Evolutionary conservation across 129 eudicot species (phyloP), one percentile per base, ranked within the genome.

Genomic region (Helianthus tuberosus): DNA sequence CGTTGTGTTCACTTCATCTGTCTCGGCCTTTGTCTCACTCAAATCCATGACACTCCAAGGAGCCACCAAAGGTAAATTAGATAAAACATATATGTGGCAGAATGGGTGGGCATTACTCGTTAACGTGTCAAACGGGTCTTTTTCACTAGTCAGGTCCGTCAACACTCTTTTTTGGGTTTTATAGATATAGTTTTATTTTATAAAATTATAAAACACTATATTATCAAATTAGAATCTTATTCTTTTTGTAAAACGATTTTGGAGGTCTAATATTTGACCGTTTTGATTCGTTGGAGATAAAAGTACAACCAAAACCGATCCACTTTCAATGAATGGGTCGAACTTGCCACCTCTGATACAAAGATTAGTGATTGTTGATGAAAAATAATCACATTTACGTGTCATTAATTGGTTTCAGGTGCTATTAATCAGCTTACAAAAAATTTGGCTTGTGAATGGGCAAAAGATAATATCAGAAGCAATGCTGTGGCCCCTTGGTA

Each of bases 361-460:
- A 29, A 10, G 23, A 57, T 32, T 32, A 13, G 61, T 25, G 1
- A 9, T 14, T 48, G 43, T 66, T 60, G 17, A 66, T 47, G 27
- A 73, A 62, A 32, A 2, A 3, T 2, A 52, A 12, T 49, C 43
- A n/a, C 20, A 48, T 64, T 6, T 58, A 47, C 49, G 7, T 27
- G 35, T 43, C 11, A 20, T 72, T 11, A 35, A 38, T 17, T 39
- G 52, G 20, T 71, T 47, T 38, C 64, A 90, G 96, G 88, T 13
- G 96, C 91, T 69, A 79, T 87, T 61, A 87, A 85, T 78, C 93
- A 85, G 77, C 89, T 90, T 46, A 88, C 91, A 23, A 87, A 72
- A 65, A 85, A 77, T 66, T 75, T 90, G 85, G 96, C 96, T 15
- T 90, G 96, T 77, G 94, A 90, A 72, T 90, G 96, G 94, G 96